Conservation (phyloP, 2,329 filamentous ascomycete genomes). For the Ceratocystis huliohia region DNA sequence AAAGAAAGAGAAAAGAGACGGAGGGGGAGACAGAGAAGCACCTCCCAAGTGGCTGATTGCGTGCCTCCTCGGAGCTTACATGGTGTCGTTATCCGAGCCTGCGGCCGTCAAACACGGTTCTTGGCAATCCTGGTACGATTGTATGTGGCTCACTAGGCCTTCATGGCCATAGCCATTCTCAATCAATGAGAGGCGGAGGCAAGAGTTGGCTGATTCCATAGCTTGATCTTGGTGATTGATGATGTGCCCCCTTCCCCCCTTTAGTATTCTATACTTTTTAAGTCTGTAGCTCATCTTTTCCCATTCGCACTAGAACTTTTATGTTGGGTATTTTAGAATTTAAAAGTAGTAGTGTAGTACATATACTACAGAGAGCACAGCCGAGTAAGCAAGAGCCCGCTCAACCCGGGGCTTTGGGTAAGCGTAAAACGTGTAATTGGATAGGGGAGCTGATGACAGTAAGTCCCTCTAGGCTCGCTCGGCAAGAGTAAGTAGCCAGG, state of each 20-base stretch:
- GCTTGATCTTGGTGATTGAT: background rate
- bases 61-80: constrained; percentile 5
- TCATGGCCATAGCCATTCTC: background rate
- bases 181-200: background rate
- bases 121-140: background rate
- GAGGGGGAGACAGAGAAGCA: background rate
- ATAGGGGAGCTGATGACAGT: background rate
- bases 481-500: no score
- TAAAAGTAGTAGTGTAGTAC: background rate
- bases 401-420: background rate
- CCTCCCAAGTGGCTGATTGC: background rate
- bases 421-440: background rate
- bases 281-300: background rate
- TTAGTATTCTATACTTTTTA: background rate
- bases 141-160: background rate
- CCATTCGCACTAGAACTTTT: background rate
- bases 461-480: background rate
- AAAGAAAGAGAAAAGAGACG: background rate
- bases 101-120: constrained; percentile 6
- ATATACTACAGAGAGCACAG: background rate
- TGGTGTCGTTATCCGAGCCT: constrained; percentile 4
- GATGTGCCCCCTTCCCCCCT: background rate
- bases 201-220: background rate
- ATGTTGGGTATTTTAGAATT: background rate
- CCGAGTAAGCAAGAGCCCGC: background rate